These are phyloP conservation scores for Fraxinus sp. DNA, from an alignment of 305 asterid genomes.

Conservation along the genomic window DNA sequence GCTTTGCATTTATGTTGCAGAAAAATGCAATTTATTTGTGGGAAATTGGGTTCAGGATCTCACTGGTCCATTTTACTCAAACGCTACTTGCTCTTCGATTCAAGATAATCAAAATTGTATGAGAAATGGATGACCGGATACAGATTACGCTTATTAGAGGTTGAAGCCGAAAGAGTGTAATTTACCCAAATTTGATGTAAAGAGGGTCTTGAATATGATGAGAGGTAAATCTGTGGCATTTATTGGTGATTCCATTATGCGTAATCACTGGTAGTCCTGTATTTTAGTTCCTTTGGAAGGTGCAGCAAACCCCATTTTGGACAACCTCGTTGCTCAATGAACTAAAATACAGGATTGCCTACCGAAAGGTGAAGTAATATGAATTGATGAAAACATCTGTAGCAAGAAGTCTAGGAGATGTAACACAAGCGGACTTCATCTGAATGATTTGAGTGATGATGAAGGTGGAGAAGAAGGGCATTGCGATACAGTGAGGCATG, in stretches of 20 bases:
- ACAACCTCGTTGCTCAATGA: too few relatives aligned
- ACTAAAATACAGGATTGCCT: too few relatives aligned
- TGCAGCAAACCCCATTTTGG: too few relatives aligned
- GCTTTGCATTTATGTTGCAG: slow-evolving; percentile 32
- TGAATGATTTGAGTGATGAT: too few relatives aligned
- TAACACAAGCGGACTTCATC: too few relatives aligned
- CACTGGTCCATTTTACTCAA: slow-evolving; percentile 63
- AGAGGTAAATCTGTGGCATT: slow-evolving; percentile 63
- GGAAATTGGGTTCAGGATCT: slow-evolving; percentile 80
- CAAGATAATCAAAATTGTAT: slow-evolving; percentile 75
- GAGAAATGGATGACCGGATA: slow-evolving; percentile 76
- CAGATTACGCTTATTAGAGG: slow-evolving; percentile 63
- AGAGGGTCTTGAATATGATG: slow-evolving; percentile 57
- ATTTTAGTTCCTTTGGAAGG: too few relatives aligned
- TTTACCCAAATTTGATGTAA: slow-evolving; percentile 52
- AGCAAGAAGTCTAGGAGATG: too few relatives aligned
- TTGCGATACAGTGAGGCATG: too few relatives aligned
- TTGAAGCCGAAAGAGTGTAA: slow-evolving; percentile 69
- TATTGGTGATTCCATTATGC: slow-evolving; percentile 89
- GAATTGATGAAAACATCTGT: too few relatives aligned
- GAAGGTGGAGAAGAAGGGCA: too few relatives aligned
- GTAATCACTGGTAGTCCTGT: too few relatives aligned
- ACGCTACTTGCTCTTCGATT: slow-evolving; percentile 50
- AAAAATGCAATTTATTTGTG: slow-evolving; percentile 53
- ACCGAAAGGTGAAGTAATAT: too few relatives aligned